These are phyloP conservation scores for Serendipita sp. DNA, from an alignment of 768 basidiomycete species.

Conservation along the genomic window DNA sequence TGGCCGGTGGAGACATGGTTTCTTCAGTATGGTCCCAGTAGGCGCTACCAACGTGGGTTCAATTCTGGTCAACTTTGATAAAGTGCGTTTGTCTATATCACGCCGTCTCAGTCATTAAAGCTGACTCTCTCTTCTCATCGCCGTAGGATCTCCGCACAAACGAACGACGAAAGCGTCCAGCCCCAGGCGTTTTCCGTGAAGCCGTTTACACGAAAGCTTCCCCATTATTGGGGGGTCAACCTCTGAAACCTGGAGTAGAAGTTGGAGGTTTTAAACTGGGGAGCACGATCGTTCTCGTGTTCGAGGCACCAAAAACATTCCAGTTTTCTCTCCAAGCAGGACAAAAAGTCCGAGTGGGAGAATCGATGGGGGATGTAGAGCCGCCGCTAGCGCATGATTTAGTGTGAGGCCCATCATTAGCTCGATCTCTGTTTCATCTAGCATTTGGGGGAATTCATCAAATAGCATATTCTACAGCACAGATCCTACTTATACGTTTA, in stretches of 20 bases:
- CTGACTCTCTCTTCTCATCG: not conserved
- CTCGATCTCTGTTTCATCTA: too few relatives aligned
- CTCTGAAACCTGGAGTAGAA: constrained; percentile 74
- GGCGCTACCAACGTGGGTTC: constrained; percentile 97
- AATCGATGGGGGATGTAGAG: constrained; percentile 50
- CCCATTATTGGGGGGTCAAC: constrained; percentile 70
- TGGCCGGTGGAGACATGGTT: constrained; percentile 87
- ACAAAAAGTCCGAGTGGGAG: constrained; percentile 74
- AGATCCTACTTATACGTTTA: too few relatives aligned
- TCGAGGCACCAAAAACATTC: constrained; percentile 81
- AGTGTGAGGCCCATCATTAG: not conserved
- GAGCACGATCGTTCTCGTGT: constrained; percentile 90
- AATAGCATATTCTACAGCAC: too few relatives aligned
- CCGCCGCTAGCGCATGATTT: not conserved
- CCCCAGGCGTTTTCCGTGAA: constrained; percentile 77
- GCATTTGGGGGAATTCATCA: too few relatives aligned
- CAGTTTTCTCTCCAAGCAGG: constrained; percentile 61
- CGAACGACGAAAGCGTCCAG: constrained; percentile 40
- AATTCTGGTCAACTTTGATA: constrained; percentile 91
- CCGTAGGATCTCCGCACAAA: constrained; percentile 74
- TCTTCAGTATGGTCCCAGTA: constrained; percentile 95
- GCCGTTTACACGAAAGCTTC: constrained; percentile 82
- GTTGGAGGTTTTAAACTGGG: constrained; percentile 96
- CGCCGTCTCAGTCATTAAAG: not conserved
- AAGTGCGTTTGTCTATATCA: constrained; percentile 25